These are phyloP conservation scores for Ulota crispa DNA, from an alignment of 225 moss, liverwort and hornwort species.

Conservation along the genomic window DNA sequence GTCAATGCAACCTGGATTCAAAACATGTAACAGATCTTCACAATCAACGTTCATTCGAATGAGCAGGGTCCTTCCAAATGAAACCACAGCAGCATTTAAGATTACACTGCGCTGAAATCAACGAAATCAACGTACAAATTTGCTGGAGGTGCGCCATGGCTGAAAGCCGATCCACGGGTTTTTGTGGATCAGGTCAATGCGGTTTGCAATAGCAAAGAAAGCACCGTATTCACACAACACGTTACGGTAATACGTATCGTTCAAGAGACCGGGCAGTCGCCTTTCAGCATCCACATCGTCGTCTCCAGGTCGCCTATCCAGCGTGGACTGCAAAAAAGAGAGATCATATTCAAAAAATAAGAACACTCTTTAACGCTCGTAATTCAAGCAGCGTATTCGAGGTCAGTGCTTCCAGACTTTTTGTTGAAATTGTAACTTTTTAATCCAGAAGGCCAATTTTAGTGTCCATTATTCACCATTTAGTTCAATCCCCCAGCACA, in stretches of 20 bases:
- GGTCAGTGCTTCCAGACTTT: neutral
- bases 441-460: neutral
- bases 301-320: slow-evolving; percentile 62
- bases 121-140: slow-evolving; percentile 51
- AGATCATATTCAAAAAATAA: slow-evolving; percentile 7
- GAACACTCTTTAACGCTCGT: neutral
- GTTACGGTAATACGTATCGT: slow-evolving; percentile 76
- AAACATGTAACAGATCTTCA: slow-evolving; percentile 6
- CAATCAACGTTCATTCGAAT: neutral
- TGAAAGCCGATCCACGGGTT: slow-evolving; percentile 98
- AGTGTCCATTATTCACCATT: neutral
- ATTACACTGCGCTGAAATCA: neutral
- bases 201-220: slow-evolving; percentile 80
- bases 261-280: slow-evolving; percentile 74
- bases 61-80: neutral
- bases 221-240: slow-evolving; percentile 78
- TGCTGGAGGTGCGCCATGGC: slow-evolving; percentile 81
- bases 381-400: neutral
- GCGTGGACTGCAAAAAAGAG: slow-evolving; percentile 56
- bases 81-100: neutral
- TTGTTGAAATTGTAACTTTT: neutral
- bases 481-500: neutral
- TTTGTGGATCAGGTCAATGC: slow-evolving; percentile 78
- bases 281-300: slow-evolving; percentile 87
- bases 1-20: slow-evolving; percentile 69